Evolutionary conservation across 768 basidiomycete genomes (phyloP), one percentile per base, ranked within the genome.

Genomic region (Glaciozyma martinii): DNA sequence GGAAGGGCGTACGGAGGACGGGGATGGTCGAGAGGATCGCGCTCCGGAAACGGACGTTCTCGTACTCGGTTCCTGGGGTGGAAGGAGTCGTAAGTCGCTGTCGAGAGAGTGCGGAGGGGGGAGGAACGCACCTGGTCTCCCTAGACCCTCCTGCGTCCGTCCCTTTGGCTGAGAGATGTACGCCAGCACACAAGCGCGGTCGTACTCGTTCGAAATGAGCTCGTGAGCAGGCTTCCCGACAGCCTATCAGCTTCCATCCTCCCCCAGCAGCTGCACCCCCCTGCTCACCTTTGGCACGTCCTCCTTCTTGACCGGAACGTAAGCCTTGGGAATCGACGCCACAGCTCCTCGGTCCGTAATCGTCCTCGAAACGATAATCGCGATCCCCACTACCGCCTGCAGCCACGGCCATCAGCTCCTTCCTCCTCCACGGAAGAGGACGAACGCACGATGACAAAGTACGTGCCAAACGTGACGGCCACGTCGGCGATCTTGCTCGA

Each of bases 1-100:
- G 44, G 6, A 9, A 25, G 42, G 15, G 33, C 63, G 23, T 19
- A 59, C 63, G 52, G 16, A 64, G 42, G 3, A 54, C 27, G 12
- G 42, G 25, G 30, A 59, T 29, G 19, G 63, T 64, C 52, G 63
- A 59, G 16, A 64, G 58, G 52, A 64, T 64, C 13, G 63, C 50
- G 9, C 37, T 29, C 5, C 63, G 63, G 25, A 64, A 64, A 32
- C 59, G 29, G 4, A 53, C 43, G 46, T 49, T 30, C 23, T 59
- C 63, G 52, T 49, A 23, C 46, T 27, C 30, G 10, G 58, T 59
- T 23, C 58, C 58, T 59, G 57, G 8, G 19, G 19, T 18, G 16
- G 57, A 3, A 16, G 5, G 10, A 27, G 40, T 12, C 8, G 27
- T 27, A 21, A n/a, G 10, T 12, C 8, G 5, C 27, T 30, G 21